Conservation (phyloP, 495 filamentous ascomycete genomes). For the Penicillium argentinense region DNA sequence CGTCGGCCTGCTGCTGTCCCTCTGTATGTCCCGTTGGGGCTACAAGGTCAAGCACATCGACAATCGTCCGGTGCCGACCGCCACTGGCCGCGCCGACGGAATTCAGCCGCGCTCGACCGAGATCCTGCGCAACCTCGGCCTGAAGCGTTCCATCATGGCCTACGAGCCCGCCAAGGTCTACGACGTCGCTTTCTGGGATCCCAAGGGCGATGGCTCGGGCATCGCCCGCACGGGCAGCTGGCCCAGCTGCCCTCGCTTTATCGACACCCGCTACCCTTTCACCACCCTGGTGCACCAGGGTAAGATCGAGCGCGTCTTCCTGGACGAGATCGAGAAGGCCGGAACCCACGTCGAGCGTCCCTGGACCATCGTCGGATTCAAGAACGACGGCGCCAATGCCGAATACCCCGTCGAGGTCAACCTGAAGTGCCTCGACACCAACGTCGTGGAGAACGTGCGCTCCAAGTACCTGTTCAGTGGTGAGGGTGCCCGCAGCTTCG, state of each 20-base stretch:
- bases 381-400: conserved; percentile 55
- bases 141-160: conserved; percentile 64
- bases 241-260: conserved; percentile 63
- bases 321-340: conserved; percentile 62
- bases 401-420: conserved; percentile 65
- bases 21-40: conserved; percentile 70
- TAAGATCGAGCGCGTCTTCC: conserved; percentile 63
- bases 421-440: conserved; percentile 73
- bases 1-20: conserved; percentile 83
- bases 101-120: conserved; percentile 71
- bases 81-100: conserved; percentile 74
- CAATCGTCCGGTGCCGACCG: conserved; percentile 61
- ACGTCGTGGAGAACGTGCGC: conserved; percentile 60
- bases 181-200: conserved; percentile 69
- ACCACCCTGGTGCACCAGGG: conserved; percentile 66
- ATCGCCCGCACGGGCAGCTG: conserved; percentile 62
- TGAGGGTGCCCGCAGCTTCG: conserved; percentile 64
- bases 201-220: conserved; percentile 46
- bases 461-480: conserved; percentile 67
- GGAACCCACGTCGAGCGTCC: conserved; percentile 58
- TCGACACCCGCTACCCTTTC: conserved; percentile 66
- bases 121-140: conserved; percentile 63
- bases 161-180: conserved; percentile 65
- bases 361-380: conserved; percentile 62
- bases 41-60: conserved; percentile 70